phyloP scores from a whole-genome alignment of 345 rosid genomes.

The Lepidium didymum region DNA sequence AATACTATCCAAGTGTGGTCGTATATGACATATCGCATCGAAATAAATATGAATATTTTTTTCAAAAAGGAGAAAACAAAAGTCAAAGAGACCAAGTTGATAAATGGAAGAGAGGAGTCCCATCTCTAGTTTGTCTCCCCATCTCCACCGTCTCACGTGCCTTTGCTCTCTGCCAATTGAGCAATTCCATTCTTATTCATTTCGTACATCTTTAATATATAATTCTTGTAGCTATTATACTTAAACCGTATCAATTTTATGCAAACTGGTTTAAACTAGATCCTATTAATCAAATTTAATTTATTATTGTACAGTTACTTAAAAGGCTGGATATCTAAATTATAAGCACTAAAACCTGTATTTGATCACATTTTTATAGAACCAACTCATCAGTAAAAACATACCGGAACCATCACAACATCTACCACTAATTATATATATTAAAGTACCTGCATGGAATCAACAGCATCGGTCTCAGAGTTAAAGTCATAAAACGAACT shows the following conservation, averaged over 20 bases:
- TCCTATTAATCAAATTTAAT: too few relatives aligned
- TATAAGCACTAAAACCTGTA: neutral
- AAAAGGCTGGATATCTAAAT: neutral
- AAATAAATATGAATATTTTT: constrained; percentile 11
- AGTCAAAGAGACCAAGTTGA: constrained; percentile 32
- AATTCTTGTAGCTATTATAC: neutral
- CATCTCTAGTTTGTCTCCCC: constrained; percentile 44
- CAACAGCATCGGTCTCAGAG: constrained; percentile 53
- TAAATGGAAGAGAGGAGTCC: constrained; percentile 41
- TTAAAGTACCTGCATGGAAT: constrained; percentile 34
- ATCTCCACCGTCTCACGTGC: constrained; percentile 46
- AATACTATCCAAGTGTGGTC: constrained; percentile 21
- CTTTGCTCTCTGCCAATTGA: constrained; percentile 45
- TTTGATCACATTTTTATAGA: neutral
- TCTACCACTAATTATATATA: neutral
- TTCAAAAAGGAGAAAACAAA: neutral
- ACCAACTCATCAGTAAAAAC: neutral
- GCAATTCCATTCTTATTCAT: constrained; percentile 1
- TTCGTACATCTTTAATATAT: neutral
- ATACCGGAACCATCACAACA: neutral
- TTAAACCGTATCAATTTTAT: too few relatives aligned
- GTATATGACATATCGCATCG: constrained; percentile 8
- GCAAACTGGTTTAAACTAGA: too few relatives aligned
- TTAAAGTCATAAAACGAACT: constrained; percentile 59
- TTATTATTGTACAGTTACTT: too few relatives aligned